These are phyloP conservation scores for Coprinellus micaceus DNA, from an alignment of 768 basidiomycete species.

Conservation along the genomic window DNA sequence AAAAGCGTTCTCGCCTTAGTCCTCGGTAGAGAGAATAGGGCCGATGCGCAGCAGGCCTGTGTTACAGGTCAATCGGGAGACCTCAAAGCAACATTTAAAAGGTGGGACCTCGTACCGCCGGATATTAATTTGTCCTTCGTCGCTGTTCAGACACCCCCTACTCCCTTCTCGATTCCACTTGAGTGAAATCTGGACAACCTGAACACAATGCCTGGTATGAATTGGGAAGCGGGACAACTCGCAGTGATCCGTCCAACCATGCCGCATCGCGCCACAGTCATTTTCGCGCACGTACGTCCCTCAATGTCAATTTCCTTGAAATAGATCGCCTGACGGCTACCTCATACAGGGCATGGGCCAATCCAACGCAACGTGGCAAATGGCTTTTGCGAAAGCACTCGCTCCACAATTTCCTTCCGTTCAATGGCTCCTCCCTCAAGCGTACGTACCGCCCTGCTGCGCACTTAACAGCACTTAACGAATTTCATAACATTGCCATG, in stretches of 20 bases:
- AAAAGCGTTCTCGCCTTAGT: too few species aligned
- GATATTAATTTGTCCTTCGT: too few species aligned
- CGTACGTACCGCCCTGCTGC: constrained; percentile 19
- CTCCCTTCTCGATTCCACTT: too few species aligned
- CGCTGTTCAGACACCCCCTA: neutral
- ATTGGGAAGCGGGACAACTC: neutral
- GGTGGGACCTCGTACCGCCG: too few species aligned
- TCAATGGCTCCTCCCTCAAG: constrained; percentile 36
- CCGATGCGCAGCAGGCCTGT: too few species aligned
- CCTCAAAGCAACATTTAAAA: too few species aligned
- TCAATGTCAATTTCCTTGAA: too few species aligned
- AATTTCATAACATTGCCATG: neutral
- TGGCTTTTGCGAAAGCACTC: constrained; percentile 21
- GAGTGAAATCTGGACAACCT: neutral
- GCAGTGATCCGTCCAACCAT: neutral
- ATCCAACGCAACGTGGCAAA: constrained; percentile 25
- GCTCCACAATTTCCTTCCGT: constrained; percentile 26
- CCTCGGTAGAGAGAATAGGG: too few species aligned
- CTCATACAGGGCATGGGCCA: constrained; percentile 31
- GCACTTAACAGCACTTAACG: neutral
- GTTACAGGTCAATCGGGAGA: too few species aligned
- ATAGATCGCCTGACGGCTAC: too few species aligned
- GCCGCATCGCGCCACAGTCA: constrained; percentile 58
- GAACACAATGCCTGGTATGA: neutral
- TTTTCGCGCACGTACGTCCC: constrained; percentile 59